Conservation (phyloP, 1,284 basidiomycete species). For the Cutaneotrichosporon daszewskae region DNA sequence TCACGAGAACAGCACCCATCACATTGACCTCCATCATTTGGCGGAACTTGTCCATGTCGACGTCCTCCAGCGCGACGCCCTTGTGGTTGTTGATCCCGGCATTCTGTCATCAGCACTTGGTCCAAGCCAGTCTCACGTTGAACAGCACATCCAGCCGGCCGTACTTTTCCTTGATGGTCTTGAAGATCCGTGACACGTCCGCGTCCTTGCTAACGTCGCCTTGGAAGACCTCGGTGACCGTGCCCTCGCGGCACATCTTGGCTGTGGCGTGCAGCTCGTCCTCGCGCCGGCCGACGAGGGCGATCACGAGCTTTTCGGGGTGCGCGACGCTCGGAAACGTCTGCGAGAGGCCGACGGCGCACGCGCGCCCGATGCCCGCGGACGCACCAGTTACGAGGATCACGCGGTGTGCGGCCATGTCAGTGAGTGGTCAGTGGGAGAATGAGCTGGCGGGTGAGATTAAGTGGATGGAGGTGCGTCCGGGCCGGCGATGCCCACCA, state of each 20-base stretch:
- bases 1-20: constrained; percentile 58
- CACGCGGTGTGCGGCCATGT: too few relatives aligned
- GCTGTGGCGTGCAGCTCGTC: constrained; percentile 59
- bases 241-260: constrained; percentile 22
- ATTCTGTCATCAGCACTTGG: constrained; percentile 31
- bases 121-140: constrained; percentile 55
- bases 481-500: too few relatives aligned
- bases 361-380: constrained; percentile 52
- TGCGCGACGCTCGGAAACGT: constrained; percentile 26
- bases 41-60: constrained; percentile 59
- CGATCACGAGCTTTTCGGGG: constrained; percentile 56
- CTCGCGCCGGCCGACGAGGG: constrained; percentile 57
- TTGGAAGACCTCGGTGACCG: constrained; percentile 48
- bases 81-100: constrained; percentile 55
- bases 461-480: too few relatives aligned
- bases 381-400: constrained; percentile 46
- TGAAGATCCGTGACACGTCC: constrained; percentile 53
- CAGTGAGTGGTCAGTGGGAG: too few relatives aligned
- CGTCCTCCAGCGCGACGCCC: constrained; percentile 56
- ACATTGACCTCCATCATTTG: constrained; percentile 66
- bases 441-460: too few relatives aligned
- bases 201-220: constrained; percentile 55
- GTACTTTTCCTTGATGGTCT: constrained; percentile 54
- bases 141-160: constrained; percentile 67
- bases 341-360: constrained; percentile 55